A percentile compares a stretch with the other conserved stretches of the same genome.
phyloP scores from a whole-genome alignment of 2,329 filamentous ascomycete species.

The Trichoderma harzianum region DNA sequence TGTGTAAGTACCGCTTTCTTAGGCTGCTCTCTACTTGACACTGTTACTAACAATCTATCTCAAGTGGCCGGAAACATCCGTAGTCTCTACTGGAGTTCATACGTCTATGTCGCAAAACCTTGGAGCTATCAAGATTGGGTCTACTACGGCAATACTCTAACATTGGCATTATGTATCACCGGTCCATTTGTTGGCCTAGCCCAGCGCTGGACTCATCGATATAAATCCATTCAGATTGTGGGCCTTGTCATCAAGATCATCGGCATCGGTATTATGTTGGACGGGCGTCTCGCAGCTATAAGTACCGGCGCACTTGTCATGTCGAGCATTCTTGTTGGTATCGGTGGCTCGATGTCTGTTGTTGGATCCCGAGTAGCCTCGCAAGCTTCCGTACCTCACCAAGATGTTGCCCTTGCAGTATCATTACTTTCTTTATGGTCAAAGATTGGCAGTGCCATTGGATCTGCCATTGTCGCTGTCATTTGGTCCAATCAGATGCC shows the following conservation, averaged over 20 bases:
- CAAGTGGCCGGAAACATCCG: conserved; percentile 32
- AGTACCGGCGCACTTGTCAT: conserved; percentile 34
- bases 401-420: conserved; percentile 36
- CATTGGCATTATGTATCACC: conserved; percentile 34
- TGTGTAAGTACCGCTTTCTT: conserved; percentile 16
- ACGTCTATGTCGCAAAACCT: conserved; percentile 34
- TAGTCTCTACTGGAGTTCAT: conserved; percentile 31
- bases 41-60: not conserved
- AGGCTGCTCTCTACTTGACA: not conserved
- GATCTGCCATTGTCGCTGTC: conserved; percentile 34
- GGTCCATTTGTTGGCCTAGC: conserved; percentile 32
- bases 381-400: conserved; percentile 39
- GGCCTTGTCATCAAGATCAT: conserved; percentile 36
- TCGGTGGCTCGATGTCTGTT: conserved; percentile 32
- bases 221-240: conserved; percentile 37
- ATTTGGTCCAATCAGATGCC: conserved; percentile 36
- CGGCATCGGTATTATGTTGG: conserved; percentile 35
- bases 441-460: conserved; percentile 35
- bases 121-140: conserved; percentile 36
- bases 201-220: conserved; percentile 36
- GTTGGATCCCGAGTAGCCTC: conserved; percentile 37
- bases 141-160: conserved; percentile 35
- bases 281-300: conserved; percentile 28
- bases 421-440: conserved; percentile 36
- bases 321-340: not conserved